Base-by-base conservation (phyloP, 306 rosid species). In the Prunus davidiana region DNA sequence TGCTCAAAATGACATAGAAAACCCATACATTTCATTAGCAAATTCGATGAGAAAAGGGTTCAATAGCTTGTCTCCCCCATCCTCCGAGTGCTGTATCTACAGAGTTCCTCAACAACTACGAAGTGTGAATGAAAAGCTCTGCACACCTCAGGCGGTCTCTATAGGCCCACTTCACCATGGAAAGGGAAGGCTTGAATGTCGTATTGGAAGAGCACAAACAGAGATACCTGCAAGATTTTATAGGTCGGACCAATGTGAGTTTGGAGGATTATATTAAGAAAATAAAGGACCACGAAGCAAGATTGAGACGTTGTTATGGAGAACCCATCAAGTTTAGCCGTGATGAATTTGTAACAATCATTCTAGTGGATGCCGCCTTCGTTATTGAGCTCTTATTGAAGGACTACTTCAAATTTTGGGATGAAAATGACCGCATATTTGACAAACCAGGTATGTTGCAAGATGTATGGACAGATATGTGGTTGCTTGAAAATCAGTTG, bases 401-500 rank as follows among this genome's bases (percentile, higher is more conserved):
- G 43, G 16, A 4, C 2, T 1, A 1, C 0, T 27, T 5, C 32
- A 2, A 4, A 0, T 16, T 6, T 3, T 54, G 8, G 14, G 43
- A 67, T 3, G 54, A 25, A 52, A 45, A 38, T 16, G 56, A 73
- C 14, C 67, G 55, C 43, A 46, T 81, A 0, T 76, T 81, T 20
- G 16, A 49, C 12, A 82, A 72, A 38, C 80, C 86, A 32, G 64
- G 74, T 76, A 32, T 84, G 72, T 22, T 76, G 13, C 30, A 64
- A 12, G 81, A 82, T 46, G 32, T 87, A 8, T 32, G 30, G 51
- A 47, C 49, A 38, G 88, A 87, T 68, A 30, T 82, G 66, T 28
- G 67, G 62, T 20, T 82, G 64, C 83, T 87, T 25, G 88, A 83
- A 57, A 84, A 85, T 80, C 89, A 82, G 57, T 64, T 84, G 46